These are phyloP conservation scores for Rhodotorula sp. DNA, from an alignment of 1,284 basidiomycete genomes.

Conservation along the genomic window DNA sequence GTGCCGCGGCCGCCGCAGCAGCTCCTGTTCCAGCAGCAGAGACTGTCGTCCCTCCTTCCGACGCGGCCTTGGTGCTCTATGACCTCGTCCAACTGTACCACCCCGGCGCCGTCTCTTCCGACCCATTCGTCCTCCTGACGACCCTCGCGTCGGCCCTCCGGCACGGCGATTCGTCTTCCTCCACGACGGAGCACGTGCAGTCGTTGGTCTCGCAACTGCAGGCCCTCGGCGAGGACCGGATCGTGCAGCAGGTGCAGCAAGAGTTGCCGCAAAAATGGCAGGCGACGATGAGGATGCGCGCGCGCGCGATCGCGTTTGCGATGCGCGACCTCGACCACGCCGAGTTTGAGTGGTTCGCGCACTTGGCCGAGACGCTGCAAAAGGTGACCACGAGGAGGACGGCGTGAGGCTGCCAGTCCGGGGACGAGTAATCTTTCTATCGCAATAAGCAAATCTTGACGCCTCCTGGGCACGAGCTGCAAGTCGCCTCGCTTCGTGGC, in stretches of 20 bases:
- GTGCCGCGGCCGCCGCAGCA: background rate
- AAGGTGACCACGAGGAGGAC: background rate
- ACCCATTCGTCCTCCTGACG: constrained; percentile 19
- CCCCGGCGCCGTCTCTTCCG: background rate
- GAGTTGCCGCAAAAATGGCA: background rate
- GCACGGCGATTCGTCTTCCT: background rate
- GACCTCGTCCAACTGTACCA: constrained; percentile 8
- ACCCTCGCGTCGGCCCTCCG: constrained; percentile 14
- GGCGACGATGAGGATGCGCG: constrained; percentile 7
- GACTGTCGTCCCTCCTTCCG: background rate
- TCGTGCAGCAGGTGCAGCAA: background rate
- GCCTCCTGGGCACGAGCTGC: too few relatives aligned
- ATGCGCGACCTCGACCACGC: constrained; percentile 8
- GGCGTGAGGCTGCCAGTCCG: background rate
- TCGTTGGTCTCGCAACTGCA: background rate
- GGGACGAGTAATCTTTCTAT: background rate
- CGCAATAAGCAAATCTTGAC: background rate
- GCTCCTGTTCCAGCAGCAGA: background rate
- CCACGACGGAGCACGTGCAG: background rate
- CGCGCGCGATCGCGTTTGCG: constrained; percentile 4
- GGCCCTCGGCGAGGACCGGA: constrained; percentile 4
- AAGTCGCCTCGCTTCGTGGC: too few relatives aligned
- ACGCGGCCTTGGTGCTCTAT: constrained; percentile 9
- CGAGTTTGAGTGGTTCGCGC: constrained; percentile 29
- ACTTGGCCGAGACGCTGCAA: constrained; percentile 18